phyloP scores from a whole-genome alignment of 2,329 filamentous ascomycete genomes.

The Madurella mycetomatis region DNA sequence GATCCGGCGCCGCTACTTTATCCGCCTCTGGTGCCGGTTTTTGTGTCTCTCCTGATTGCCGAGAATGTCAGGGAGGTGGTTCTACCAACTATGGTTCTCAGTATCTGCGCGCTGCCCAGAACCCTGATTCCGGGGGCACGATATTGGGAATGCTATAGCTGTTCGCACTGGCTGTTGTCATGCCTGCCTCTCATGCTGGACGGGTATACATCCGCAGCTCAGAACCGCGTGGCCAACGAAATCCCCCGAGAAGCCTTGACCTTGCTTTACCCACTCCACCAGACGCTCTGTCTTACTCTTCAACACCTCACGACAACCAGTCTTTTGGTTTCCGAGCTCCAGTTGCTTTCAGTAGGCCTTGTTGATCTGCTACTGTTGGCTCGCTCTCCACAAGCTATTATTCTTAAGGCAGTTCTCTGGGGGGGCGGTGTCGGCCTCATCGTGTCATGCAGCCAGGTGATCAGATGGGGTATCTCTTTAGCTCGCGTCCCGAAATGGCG shows the following conservation, averaged over 20 bases:
- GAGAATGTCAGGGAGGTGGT: constrained; percentile 57
- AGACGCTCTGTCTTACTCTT: constrained; percentile 67
- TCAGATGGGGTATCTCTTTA: constrained; percentile 79
- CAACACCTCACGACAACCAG: constrained; percentile 84
- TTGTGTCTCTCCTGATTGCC: constrained; percentile 71
- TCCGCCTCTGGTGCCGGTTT: constrained; percentile 68
- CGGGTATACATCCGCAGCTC: not conserved
- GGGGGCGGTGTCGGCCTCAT: constrained; percentile 74
- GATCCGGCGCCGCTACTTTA: constrained; percentile 91
- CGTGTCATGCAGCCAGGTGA: constrained; percentile 65
- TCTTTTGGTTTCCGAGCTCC: constrained; percentile 78
- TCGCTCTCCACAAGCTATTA: constrained; percentile 74
- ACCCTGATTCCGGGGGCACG: constrained; percentile 64
- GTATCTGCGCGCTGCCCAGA: constrained; percentile 70
- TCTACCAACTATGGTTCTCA: constrained; percentile 76
- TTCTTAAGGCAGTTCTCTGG: constrained; percentile 83
- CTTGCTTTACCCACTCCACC: constrained; percentile 74
- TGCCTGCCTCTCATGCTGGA: constrained; percentile 59
- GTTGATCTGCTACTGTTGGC: constrained; percentile 78
- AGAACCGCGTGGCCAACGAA: constrained; percentile 18
- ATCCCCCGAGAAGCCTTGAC: constrained; percentile 30
- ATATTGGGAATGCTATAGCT: constrained; percentile 53
- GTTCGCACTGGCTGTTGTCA: constrained; percentile 75
- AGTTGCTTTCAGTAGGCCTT: constrained; percentile 76
- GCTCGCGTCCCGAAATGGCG: constrained; percentile 90